These are phyloP conservation scores for Austroboletus rostrupii DNA, from an alignment of 1,284 basidiomycete genomes.

Conservation along the genomic window DNA sequence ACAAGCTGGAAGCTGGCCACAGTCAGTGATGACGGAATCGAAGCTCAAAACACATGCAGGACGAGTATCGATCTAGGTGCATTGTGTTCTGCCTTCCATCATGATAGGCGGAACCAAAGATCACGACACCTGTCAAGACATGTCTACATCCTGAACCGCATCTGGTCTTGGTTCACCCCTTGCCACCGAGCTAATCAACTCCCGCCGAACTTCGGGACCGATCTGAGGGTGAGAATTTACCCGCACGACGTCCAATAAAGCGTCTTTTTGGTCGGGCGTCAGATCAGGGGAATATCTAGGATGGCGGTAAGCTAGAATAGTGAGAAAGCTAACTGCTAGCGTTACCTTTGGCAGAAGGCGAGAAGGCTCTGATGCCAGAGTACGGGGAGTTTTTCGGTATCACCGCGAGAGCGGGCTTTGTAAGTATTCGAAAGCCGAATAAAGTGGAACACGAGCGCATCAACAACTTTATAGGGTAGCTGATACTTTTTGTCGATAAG, in stretches of 20 bases:
- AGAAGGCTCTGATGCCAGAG: constrained; percentile 98
- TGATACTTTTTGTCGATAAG: constrained; percentile 98
- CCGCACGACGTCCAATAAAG: constrained; percentile 90
- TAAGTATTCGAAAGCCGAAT: constrained; percentile 92
- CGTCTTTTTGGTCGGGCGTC: constrained; percentile 96
- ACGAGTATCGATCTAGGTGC: too few species aligned
- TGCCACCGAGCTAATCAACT: constrained; percentile 71
- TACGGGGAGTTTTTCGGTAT: constrained; percentile 82
- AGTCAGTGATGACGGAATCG: background rate
- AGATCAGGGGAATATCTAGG: constrained; percentile 91
- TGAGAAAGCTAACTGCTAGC: constrained; percentile 7
- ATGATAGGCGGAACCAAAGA: background rate
- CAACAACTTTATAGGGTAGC: constrained; percentile 96
- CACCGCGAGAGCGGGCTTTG: constrained; percentile 62
- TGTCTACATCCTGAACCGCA: constrained; percentile 53
- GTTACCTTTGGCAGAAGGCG: constrained; percentile 88
- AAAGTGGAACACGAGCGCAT: constrained; percentile 97
- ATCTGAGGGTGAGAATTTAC: constrained; percentile 88
- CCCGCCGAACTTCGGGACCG: constrained; percentile 85
- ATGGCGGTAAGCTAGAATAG: constrained; percentile 1
- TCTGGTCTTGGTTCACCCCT: constrained; percentile 63
- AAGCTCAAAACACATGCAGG: too few species aligned
- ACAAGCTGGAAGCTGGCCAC: too few species aligned
- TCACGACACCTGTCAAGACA: constrained; percentile 39
- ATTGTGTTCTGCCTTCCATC: background rate